Evolutionary conservation across 1,284 basidiomycete species (phyloP).

Genomic region (Xerocomus amazonicus): DNA sequence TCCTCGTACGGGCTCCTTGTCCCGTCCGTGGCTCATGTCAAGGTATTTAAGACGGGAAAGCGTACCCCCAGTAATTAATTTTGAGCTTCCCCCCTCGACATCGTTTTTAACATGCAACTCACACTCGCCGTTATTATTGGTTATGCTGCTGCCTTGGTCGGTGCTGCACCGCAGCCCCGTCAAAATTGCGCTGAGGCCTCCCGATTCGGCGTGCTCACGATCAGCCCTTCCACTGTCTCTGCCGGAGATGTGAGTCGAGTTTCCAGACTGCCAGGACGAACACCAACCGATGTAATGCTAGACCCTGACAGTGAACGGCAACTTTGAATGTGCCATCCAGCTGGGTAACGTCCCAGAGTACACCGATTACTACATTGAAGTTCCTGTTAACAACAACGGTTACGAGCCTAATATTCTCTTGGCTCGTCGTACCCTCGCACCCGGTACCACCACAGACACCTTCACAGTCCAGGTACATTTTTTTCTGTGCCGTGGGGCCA

Average conservation of each 20-base stretch:
- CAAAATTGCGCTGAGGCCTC: conserved; percentile 25
- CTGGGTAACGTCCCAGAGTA: conserved; percentile 22
- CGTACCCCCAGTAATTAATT: no score
- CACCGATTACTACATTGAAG: conserved; percentile 35
- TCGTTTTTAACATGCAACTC: conserved; percentile 18
- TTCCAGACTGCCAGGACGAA: neutral
- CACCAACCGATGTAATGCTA: conserved; percentile 11
- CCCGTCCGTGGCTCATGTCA: neutral
- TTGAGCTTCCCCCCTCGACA: neutral
- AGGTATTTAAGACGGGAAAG: conserved; percentile 11
- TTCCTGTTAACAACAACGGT: conserved; percentile 31
- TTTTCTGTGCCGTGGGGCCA: neutral
- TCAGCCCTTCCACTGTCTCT: conserved; percentile 23
- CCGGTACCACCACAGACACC: conserved; percentile 10
- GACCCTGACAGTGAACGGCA: conserved; percentile 22
- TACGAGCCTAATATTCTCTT: conserved; percentile 32
- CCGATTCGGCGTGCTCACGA: conserved; percentile 17
- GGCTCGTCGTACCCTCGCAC: conserved; percentile 17
- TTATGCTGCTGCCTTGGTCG: conserved; percentile 12
- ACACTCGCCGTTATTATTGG: conserved; percentile 13
- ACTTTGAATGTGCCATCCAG: conserved; percentile 29
- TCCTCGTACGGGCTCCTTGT: conserved; percentile 4
- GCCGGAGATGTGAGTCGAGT: conserved; percentile 26
- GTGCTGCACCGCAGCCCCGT: conserved; percentile 19
- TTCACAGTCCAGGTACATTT: conserved; percentile 21